Evolutionary conservation across 2,329 filamentous ascomycete genomes (phyloP).

Genomic region (Penicillium verrucosum): DNA sequence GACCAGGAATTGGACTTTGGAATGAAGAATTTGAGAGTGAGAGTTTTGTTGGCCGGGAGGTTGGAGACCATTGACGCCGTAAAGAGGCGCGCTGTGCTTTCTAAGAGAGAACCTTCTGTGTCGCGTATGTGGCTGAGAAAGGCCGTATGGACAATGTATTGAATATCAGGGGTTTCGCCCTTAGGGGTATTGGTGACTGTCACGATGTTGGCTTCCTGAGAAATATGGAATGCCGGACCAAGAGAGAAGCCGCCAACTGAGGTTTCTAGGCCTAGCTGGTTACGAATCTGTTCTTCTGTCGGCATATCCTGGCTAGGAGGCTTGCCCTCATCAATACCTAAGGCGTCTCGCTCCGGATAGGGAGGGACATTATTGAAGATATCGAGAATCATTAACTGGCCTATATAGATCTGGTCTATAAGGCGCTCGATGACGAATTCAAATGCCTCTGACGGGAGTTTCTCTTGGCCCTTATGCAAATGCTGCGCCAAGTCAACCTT

Average conservation of each 20-base stretch:
- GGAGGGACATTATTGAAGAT: not conserved
- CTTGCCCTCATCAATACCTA: conserved; percentile 15
- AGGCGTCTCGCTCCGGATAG: conserved; percentile 1
- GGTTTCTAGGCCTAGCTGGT: conserved; percentile 14
- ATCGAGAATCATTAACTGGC: conserved; percentile 13
- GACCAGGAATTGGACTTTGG: conserved; percentile 13
- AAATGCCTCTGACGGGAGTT: conserved; percentile 2
- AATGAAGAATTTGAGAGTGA: conserved; percentile 16
- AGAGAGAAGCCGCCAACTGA: conserved; percentile 9
- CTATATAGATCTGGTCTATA: conserved; percentile 1
- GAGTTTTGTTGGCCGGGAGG: conserved; percentile 7
- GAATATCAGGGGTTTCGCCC: conserved; percentile 8
- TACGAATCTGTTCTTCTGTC: conserved; percentile 10
- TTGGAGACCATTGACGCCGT: conserved; percentile 4
- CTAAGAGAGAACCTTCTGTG: conserved; percentile 1
- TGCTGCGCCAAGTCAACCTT: not conserved
- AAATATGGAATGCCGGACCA: conserved; percentile 4
- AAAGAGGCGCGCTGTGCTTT: conserved; percentile 16
- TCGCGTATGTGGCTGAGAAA: conserved; percentile 13
- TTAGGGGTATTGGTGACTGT: conserved; percentile 15
- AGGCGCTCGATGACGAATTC: conserved; percentile 9
- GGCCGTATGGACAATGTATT: conserved; percentile 14
- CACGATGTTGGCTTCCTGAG: conserved; percentile 3
- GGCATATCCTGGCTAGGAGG: not conserved
- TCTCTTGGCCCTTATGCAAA: not conserved